Evolutionary conservation across 1,139 yeast genomes (phyloP).

Genomic region (Geotrichum fermentans): DNA sequence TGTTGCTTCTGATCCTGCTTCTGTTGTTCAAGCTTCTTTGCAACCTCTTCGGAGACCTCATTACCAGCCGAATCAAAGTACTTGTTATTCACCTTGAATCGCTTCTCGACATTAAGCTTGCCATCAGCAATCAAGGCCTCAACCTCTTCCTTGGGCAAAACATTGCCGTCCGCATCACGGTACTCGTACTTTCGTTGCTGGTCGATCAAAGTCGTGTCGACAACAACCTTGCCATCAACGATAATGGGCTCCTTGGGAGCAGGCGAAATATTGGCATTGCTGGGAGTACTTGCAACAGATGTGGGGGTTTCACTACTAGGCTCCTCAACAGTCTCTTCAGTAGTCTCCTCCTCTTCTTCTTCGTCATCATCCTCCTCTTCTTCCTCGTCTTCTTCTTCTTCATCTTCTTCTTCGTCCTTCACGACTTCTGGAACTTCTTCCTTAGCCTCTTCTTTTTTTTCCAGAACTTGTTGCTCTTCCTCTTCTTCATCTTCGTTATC

Average conservation of each 20-base stretch:
- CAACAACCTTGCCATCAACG: conserved; percentile 5
- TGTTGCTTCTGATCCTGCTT: conserved; percentile 1
- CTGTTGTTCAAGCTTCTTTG: conserved; percentile 7
- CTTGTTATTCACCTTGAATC: conserved; percentile 14
- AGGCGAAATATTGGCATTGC: conserved; percentile 11
- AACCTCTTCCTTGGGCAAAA: conserved; percentile 32
- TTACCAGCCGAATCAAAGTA: conserved; percentile 21
- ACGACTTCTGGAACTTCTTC: conserved; percentile 35
- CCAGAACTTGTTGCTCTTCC: conserved; percentile 4
- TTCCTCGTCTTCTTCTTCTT: conserved; percentile 6
- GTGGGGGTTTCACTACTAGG: conserved; percentile 13
- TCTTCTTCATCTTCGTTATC: conserved; percentile 34
- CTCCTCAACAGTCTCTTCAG: conserved; percentile 6
- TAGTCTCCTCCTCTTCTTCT: not conserved
- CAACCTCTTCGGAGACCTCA: conserved; percentile 15
- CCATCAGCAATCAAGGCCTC: conserved; percentile 28
- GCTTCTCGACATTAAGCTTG: conserved; percentile 24
- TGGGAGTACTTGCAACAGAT: conserved; percentile 7
- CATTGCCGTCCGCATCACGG: conserved; percentile 36
- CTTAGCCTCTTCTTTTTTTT: conserved; percentile 27
- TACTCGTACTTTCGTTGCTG: conserved; percentile 27
- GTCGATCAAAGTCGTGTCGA: conserved; percentile 9
- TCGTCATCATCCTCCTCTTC: conserved; percentile 13
- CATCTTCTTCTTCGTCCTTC: conserved; percentile 14
- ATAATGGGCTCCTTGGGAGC: conserved; percentile 15